phyloP scores from a whole-genome alignment of 257 asterid genomes.

The Leptodermis oblonga region DNA sequence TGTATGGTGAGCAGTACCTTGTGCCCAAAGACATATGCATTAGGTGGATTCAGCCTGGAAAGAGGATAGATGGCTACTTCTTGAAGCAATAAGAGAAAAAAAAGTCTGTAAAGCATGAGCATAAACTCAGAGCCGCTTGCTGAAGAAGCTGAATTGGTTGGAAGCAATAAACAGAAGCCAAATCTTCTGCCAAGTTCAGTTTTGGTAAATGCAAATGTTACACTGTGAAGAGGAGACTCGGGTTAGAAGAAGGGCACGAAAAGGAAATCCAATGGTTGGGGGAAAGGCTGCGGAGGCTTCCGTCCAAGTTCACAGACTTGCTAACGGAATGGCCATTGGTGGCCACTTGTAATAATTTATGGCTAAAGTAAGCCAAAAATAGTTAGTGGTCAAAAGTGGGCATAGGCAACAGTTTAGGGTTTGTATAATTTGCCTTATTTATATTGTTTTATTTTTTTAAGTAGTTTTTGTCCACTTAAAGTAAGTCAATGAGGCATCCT shows the following conservation, averaged over 20 bases:
- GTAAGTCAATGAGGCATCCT: too few species aligned
- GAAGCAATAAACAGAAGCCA: conserved; percentile 10
- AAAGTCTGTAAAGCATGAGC: conserved; percentile 41
- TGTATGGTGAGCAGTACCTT: conserved; percentile 61
- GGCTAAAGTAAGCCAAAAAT: too few species aligned
- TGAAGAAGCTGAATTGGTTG: conserved; percentile 39
- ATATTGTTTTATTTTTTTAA: too few species aligned
- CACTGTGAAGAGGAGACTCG: conserved; percentile 56
- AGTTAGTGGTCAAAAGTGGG: too few species aligned
- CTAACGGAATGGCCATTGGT: too few species aligned
- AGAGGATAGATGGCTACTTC: conserved; percentile 70
- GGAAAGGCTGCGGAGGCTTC: too few species aligned
- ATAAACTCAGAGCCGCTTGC: conserved; percentile 44
- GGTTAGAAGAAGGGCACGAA: conserved; percentile 48
- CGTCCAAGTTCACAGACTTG: too few species aligned
- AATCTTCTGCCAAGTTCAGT: conserved; percentile 41
- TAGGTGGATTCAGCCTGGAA: conserved; percentile 53
- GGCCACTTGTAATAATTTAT: too few species aligned
- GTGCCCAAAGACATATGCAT: conserved; percentile 50
- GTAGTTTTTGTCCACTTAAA: too few species aligned
- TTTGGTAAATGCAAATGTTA: conserved; percentile 52
- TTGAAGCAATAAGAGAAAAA: conserved; percentile 37
- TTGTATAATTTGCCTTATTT: too few species aligned
- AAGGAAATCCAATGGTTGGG: conserved; percentile 90
- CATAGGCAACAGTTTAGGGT: too few species aligned